Evolutionary conservation across 768 basidiomycete genomes (phyloP), one percentile per base, ranked within the genome.

Genomic region (Sutorius australiensis): DNA sequence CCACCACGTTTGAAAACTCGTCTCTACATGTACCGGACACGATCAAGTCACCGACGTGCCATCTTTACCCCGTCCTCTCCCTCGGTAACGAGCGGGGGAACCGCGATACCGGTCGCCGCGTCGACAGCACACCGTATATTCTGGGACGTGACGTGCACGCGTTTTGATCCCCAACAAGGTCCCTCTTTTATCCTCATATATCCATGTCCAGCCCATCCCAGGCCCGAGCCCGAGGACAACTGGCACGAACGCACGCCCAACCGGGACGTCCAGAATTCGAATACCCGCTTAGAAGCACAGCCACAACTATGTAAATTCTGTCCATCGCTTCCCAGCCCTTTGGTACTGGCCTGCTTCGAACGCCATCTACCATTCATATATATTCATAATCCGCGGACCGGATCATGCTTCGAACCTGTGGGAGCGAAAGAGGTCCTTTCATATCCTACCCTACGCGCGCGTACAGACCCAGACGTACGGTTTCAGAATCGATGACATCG

Each of bases 81-180:
- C 37, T 57, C 50, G 38, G 56, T 53, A 45, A 34, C 45, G 36
- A 31, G 45, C 40, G 50, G 56, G n/a, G 16, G 34, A 42, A 47
- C 24, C 4, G 5, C 14, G n/a, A 30, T 27, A 39, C 0, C 51
- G 36, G 30, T 34, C 28, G 32, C 17, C 27, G 43, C 24, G 11
- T 16, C 36, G 14, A 37, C 21, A 3, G 30, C 33, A 40, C 24
- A 24, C 24, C 24, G 28, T 44, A 39, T 36, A 10, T 27, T 48
- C 12, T 30, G 33, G 21, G 37, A 13, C 48, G 9, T 27, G 17
- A 31, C 43, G 30, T 39, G 36, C 14, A 21, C 21, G 12, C 34
- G 17, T 36, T 33, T 45, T n/a, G 16, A 51, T 45, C 55, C 14
- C 14, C 28, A 24, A 24, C 24, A 24, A 24, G 24, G 24, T 4